Evolutionary conservation across 2,329 filamentous ascomycete genomes (phyloP), one percentile per base, ranked within the genome.

Genomic region (Fusarium sp.): DNA sequence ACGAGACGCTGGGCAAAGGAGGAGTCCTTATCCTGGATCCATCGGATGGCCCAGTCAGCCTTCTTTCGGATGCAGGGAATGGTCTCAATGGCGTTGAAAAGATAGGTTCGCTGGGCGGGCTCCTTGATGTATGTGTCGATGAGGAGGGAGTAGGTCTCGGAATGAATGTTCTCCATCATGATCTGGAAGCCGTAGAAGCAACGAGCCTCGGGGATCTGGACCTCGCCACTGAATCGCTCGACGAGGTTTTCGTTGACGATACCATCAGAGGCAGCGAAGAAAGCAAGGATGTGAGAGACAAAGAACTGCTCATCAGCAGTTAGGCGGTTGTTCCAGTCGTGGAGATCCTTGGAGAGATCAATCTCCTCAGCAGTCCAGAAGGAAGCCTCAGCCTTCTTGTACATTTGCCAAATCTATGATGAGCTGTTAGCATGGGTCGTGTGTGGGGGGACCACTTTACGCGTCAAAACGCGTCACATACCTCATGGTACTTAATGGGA

Each of bases 81-180:
- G 82, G 96, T 99, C 78, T 99, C 96, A 85, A 99, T 97, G 80
- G 96, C 96, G 81, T 99, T 98, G 87, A 99, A 98, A 66, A 99
- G 92, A 83, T 98, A 95, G 72, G 90, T 93, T 78, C 94, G 92
- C 88, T 99, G 96, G 82, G 93, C 93, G 73, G 94, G 93, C 88
- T 99, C 96, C 89, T 97, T 98, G 87, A 99, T 97, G 85, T 99
- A 99, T 73, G 96, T 98, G 84, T 99, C 96, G 83, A 99, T 99
- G 82, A 99, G 92, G 41, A 99, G 92, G 26, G 96, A 98, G 90
- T 99, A 99, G 62, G 96, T 99, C 88, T 99, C 96, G 22, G 96
- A 98, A 90, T 99, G 96, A 81, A 99, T 98, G 87, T 99, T 99
- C 90, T 99, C 96, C 94, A 99, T 98, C 96, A 99, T 99, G 88